Conservation (phyloP, 2,329 filamentous ascomycete species). For the Colletotrichum sp. region DNA sequence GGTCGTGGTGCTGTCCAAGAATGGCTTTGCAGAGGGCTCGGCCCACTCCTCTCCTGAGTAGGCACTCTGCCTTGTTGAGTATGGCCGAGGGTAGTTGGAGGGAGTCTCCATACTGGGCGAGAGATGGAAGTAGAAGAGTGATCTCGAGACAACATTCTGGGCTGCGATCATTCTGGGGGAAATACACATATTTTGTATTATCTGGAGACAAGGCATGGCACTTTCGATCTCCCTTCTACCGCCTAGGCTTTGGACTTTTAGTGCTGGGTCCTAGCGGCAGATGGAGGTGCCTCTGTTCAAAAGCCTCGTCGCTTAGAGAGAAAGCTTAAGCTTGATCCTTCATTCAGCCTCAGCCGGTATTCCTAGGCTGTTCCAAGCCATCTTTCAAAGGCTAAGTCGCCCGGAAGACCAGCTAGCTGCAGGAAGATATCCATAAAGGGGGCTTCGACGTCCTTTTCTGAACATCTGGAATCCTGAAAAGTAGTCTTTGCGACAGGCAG, state of each 20-base stretch:
- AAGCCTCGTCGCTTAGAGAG: not conserved
- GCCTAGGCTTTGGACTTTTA: not conserved
- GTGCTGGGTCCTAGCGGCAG: not conserved
- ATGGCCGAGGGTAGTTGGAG: not conserved
- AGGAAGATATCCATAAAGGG: not conserved
- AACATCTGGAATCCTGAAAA: not conserved
- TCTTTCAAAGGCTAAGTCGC: not conserved
- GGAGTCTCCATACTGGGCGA: not conserved
- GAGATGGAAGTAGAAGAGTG: not conserved
- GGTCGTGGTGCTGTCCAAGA: not conserved
- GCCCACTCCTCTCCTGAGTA: not conserved
- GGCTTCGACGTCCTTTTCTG: not conserved
- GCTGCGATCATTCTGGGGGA: not conserved
- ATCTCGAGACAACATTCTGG: accelerated
- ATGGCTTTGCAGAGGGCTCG: not conserved
- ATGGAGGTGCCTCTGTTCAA: not conserved
- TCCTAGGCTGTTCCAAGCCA: not conserved
- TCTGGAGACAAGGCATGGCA: not conserved
- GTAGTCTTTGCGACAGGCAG: not conserved
- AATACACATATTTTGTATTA: not conserved
- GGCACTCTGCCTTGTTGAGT: not conserved
- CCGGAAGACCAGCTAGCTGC: not conserved
- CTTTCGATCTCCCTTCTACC: not conserved
- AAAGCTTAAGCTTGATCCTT: not conserved
- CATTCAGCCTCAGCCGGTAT: not conserved